Base-by-base conservation (phyloP, 768 basidiomycete species). In the Trametopsis cervina region DNA sequence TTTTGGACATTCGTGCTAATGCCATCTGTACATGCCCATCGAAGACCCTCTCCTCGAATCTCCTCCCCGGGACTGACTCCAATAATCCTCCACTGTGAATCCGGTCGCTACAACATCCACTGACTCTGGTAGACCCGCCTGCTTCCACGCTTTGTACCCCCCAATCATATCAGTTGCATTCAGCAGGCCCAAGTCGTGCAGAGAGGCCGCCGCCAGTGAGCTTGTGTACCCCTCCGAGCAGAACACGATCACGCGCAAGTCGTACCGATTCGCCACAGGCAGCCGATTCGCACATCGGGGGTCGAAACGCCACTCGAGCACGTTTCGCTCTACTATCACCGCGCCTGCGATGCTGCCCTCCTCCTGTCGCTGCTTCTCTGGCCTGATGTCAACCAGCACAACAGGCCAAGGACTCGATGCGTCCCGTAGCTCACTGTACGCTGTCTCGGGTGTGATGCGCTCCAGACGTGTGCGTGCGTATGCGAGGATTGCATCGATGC, bases 251-350 rank as follows among this genome's bases (percentile, higher is more conserved):
- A 87, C 72, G 40, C 83, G 66, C 33, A 89, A 59, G 66, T 89
- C 88, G 55, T 85, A 89, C 46, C 85, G 68, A 64, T 86, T 81
- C 20, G 78, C 87, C 53, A 89, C 79, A 1, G 75, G 65, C 45
- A 89, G 64, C 26, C 81, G 70, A 11, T 75, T 69, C 21, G 44
- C 40, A 54, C 67, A 72, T 47, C 84, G 71, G 3, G 87, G 88
- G 63, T 90, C 87, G 54, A 90, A 81, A 20, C 78, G 74, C 85
- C 85, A 88, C 61, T 90, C 88, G 45, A 90, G 71, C 4, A 80
- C 75, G 57, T 85, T 89, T 20, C 87, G 74, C 57, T 89, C 87
- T 49, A 89, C 75, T 46, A 85, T 66, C 47, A 89, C 65, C n/a
- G 85, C 75, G 0, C 87, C 85, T 6, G 70, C 70, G 46, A 89